Percentiles rank a stretch among this genome's conserved stretches.
Conservation (phyloP, 192 early-diverging fungal species). For the Coemansia pectinata region DNA sequence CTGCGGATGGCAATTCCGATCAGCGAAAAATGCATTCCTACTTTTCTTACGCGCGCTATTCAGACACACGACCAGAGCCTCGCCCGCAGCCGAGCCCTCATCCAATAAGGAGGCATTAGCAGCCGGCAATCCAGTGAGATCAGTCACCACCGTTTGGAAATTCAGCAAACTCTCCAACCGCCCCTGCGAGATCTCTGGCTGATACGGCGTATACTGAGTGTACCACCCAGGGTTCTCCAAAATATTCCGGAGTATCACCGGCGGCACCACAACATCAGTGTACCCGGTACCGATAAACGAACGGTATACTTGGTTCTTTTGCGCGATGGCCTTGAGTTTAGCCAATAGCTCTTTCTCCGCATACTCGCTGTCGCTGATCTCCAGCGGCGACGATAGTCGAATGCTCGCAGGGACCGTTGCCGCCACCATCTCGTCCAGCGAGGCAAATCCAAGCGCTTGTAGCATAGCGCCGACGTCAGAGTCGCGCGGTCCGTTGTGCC, state of each 20-base stretch:
- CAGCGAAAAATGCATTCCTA: slow-evolving; percentile 90
- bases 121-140: slow-evolving; percentile 93
- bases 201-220: slow-evolving; percentile 99
- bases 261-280: slow-evolving; percentile 85
- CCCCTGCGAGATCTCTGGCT: slow-evolving; percentile 99
- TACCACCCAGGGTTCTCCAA: slow-evolving; percentile 99
- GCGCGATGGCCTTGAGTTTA: slow-evolving; percentile 79
- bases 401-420: slow-evolving; percentile 86
- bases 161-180: slow-evolving; percentile 96
- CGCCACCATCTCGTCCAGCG: slow-evolving; percentile 79
- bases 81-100: slow-evolving; percentile 98
- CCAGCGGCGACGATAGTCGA: slow-evolving; percentile 67
- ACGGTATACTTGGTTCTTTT: slow-evolving; percentile 88
- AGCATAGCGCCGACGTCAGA: slow-evolving; percentile 82
- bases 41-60: slow-evolving; percentile 69
- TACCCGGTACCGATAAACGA: slow-evolving; percentile 98
- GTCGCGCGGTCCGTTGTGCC: slow-evolving; percentile 86
- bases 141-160: slow-evolving; percentile 96
- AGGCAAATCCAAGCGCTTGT: slow-evolving; percentile 70
- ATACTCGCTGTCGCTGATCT: slow-evolving; percentile 71
- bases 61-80: slow-evolving; percentile 93
- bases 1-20: slow-evolving; percentile 92
- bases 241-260: slow-evolving; percentile 95
- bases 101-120: slow-evolving; percentile 98
- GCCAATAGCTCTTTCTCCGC: slow-evolving; percentile 87